Conservation (phyloP, 2,329 filamentous ascomycete species). For the Aspergillus amoenus region DNA sequence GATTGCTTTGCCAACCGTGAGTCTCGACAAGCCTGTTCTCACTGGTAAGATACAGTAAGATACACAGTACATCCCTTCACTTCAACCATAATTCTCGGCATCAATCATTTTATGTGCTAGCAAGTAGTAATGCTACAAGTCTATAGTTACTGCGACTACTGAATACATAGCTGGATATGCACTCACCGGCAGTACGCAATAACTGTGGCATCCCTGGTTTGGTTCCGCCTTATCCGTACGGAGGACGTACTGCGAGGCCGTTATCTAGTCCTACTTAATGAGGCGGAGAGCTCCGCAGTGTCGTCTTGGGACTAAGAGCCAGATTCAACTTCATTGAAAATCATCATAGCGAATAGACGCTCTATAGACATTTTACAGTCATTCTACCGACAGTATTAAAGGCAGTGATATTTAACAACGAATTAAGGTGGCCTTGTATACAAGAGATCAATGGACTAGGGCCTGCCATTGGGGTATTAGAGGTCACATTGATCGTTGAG, state of each 20-base stretch:
- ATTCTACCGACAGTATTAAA: not conserved
- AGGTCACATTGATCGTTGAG: not conserved
- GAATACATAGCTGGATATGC: too few relatives aligned
- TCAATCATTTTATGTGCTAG: too few relatives aligned
- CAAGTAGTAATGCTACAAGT: too few relatives aligned
- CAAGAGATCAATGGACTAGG: not conserved
- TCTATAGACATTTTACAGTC: not conserved
- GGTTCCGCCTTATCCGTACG: not conserved
- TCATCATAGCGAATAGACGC: not conserved
- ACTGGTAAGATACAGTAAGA: slow-evolving; percentile 1
- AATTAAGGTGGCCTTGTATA: not conserved
- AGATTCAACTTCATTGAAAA: not conserved
- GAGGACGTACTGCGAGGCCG: too few relatives aligned
- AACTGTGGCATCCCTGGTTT: not conserved
- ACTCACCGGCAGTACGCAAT: not conserved
- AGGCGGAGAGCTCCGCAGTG: not conserved
- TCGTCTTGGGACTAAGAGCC: not conserved
- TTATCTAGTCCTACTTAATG: too few relatives aligned
- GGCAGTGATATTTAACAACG: not conserved
- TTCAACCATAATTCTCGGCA: too few relatives aligned
- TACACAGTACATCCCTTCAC: not conserved
- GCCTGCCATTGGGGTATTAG: slow-evolving; percentile 4
- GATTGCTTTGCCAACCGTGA: not conserved
- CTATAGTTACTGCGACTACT: too few relatives aligned
- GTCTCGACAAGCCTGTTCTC: not conserved